Conservation (phyloP, 2,329 filamentous ascomycete genomes). For the Elsinoe fawcettii region DNA sequence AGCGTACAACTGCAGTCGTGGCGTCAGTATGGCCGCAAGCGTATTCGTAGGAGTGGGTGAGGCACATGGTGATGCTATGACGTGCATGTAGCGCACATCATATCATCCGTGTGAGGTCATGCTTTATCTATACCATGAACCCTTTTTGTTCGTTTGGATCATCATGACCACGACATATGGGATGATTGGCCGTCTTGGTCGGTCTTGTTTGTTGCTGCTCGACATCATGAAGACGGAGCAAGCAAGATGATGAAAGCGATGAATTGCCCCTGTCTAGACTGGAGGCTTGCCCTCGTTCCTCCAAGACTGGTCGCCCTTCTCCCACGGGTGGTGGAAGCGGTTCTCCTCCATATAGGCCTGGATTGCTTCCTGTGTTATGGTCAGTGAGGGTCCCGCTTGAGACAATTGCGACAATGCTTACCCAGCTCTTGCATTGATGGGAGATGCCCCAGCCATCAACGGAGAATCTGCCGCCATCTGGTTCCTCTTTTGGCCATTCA, state of each 20-base stretch:
- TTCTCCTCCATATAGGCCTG: conserved; percentile 12
- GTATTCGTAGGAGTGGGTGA: background rate
- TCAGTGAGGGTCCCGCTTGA: background rate
- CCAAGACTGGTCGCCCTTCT: background rate
- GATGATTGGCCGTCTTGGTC: background rate
- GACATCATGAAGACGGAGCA: background rate
- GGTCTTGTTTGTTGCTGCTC: background rate
- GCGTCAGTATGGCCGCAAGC: background rate
- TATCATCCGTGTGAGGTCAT: too few relatives aligned
- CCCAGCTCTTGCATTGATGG: conserved; percentile 28
- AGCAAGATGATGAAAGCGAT: too few relatives aligned
- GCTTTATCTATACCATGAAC: too few relatives aligned
- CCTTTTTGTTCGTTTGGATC: too few relatives aligned
- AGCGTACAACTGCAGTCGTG: background rate
- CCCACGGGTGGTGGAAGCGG: conserved; percentile 13
- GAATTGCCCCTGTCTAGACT: background rate
- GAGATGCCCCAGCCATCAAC: conserved; percentile 29
- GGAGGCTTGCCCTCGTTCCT: background rate
- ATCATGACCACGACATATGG: too few relatives aligned
- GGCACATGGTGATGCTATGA: background rate
- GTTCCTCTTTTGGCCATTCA: conserved; percentile 27
- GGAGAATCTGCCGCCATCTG: conserved; percentile 25
- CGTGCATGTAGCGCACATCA: too few relatives aligned
- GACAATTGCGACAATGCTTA: conserved; percentile 15
- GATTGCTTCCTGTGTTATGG: background rate